Conservation (phyloP, 148 eudicot genomes). For the Cornus kousa region DNA sequence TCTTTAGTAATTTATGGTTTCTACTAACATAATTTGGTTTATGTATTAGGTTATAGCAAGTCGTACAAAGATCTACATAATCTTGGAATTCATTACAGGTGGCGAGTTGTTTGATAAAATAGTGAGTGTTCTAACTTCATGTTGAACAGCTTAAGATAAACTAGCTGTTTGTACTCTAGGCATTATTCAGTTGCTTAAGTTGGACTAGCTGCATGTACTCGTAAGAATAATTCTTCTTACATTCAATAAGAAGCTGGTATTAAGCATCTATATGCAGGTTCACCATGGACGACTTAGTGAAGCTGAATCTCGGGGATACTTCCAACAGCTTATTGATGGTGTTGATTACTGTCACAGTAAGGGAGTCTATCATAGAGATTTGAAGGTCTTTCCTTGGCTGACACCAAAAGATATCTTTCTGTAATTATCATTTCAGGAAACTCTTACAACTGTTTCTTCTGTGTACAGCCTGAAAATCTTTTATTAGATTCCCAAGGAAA, state of each 20-base stretch:
- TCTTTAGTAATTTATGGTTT: neutral
- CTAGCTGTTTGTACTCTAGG: neutral
- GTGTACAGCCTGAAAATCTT: conserved; percentile 93
- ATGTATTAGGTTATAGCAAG: conserved; percentile 77
- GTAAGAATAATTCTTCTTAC: neutral
- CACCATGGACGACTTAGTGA: conserved; percentile 93
- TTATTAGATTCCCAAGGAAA: conserved; percentile 90
- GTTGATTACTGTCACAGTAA: conserved; percentile 92
- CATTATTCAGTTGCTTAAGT: neutral
- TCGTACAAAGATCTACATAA: conserved; percentile 93
- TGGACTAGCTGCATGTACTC: conserved; percentile 7
- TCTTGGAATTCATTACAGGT: conserved; percentile 93
- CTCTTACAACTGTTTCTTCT: conserved; percentile 16
- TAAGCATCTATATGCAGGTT: conserved; percentile 43
- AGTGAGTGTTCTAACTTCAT: conserved; percentile 42
- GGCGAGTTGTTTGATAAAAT: conserved; percentile 99
- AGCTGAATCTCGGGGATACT: conserved; percentile 68
- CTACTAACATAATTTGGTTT: conserved; percentile 8
- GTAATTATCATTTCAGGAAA: conserved; percentile 12
- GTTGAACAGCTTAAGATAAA: conserved; percentile 5
- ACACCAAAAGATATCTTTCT: conserved; percentile 7
- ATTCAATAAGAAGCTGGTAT: neutral
- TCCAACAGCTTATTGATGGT: conserved; percentile 91
- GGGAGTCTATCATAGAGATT: conserved; percentile 92
- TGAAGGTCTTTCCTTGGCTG: conserved; percentile 56